phyloP scores from a whole-genome alignment of 1,284 basidiomycete genomes.

The Cystobasidiaceae sp. region DNA sequence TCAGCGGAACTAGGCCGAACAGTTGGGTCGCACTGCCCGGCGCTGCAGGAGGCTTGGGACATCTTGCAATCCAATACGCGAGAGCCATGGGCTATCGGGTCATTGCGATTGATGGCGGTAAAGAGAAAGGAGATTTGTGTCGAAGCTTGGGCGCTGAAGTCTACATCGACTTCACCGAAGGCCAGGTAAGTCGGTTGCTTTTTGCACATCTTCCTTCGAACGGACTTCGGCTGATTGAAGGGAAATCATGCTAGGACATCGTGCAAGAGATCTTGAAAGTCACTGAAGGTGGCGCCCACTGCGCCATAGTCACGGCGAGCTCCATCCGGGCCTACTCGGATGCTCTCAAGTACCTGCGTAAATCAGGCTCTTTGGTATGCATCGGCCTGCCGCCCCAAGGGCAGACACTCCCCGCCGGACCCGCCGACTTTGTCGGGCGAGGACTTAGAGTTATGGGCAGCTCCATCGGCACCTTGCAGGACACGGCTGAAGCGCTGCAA shows the following conservation, averaged over 20 bases:
- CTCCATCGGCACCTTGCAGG: not conserved
- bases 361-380: too few relatives aligned
- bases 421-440: not conserved
- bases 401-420: too few relatives aligned
- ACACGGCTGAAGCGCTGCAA: not conserved
- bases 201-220: not conserved
- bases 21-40: slow-evolving; percentile 36
- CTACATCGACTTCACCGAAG: slow-evolving; percentile 37
- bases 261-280: not conserved
- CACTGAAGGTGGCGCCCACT: not conserved
- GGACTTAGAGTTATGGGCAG: not conserved
- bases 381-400: too few relatives aligned
- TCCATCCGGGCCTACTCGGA: not conserved
- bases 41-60: slow-evolving; percentile 36
- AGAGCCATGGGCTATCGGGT: slow-evolving; percentile 35
- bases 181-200: not conserved
- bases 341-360: too few relatives aligned
- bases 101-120: slow-evolving; percentile 38
- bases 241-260: not conserved
- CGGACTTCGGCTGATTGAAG: not conserved
- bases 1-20: slow-evolving; percentile 18
- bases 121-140: slow-evolving; percentile 36
- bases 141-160: slow-evolving; percentile 32
- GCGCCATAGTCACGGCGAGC: not conserved
- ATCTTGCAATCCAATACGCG: slow-evolving; percentile 34